Base-by-base conservation (phyloP, 495 filamentous ascomycete species). In the Daldinia vernicosa region DNA sequence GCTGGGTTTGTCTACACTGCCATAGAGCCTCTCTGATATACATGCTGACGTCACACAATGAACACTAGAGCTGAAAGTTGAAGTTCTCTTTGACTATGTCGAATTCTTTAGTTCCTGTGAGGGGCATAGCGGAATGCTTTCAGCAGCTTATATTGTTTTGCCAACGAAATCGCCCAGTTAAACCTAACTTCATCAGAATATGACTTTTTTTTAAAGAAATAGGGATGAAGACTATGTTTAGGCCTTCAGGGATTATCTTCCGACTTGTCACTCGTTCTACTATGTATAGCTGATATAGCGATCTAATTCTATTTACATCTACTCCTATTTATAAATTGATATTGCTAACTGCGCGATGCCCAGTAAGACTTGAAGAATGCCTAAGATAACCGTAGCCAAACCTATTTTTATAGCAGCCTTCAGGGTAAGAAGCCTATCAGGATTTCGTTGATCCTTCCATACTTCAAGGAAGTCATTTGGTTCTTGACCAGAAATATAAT, bases 391-490 rank as follows among this genome's bases (percentile, higher is more conserved):
- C 1, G 30, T 63, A 19, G 35, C 50, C 43, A 17, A 19, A 7
- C 60, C 60, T 30, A 63, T 55, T 32, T 32, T 15, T 24, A 63
- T 55, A 30, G 40, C 60, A 24, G 60, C 60, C 27, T 32, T 63
- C 8, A 63, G 54, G 17, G 60, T 63, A 32, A 63, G 22, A 43
- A 54, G 37, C 19, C 9, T 63, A 26, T 63, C 60, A 1, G 60
- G 50, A 45, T 63, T 37, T 24, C 60, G 22, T 33, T 45, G 35
- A 24, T 63, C 60, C 4, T 28, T 19, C 60, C 60, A 63, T 32
- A 55, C 60, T 22, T 63, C 50, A 30, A 40, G 7, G 12, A 63
- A 30, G 50, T 33, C 54, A 15, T 15, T 55, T 6, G 60, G 60
- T 6, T 27, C 40, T 43, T 63, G 60, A 15, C 15, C 32, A 33